phyloP scores from a whole-genome alignment of 164 flowering plant genomes.

The Warburgia ugandensis region DNA sequence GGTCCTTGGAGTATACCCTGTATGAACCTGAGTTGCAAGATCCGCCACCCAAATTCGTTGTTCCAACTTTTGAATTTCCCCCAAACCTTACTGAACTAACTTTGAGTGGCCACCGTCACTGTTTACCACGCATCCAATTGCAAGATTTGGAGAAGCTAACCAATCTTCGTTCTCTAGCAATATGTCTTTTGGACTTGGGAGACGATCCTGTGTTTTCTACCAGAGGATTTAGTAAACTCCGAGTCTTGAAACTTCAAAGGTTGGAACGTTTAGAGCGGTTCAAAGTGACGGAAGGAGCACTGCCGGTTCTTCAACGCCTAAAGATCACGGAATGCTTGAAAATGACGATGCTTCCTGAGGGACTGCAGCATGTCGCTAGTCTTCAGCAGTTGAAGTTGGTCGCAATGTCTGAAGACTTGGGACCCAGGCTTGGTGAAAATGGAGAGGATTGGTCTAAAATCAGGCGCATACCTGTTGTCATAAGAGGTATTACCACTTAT shows the following conservation, averaged over 20 bases:
- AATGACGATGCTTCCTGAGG: conserved; percentile 22
- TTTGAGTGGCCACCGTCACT: background rate
- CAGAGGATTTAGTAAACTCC: conserved; percentile 16
- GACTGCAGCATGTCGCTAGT: conserved; percentile 14
- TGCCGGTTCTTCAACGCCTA: conserved; percentile 18
- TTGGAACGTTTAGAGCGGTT: conserved; percentile 17
- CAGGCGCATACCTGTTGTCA: conserved; percentile 8
- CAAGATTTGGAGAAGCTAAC: background rate
- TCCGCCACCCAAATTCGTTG: too few relatives aligned
- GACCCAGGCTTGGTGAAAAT: background rate
- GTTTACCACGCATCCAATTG: background rate
- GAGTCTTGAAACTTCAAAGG: background rate
- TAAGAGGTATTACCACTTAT: too few relatives aligned
- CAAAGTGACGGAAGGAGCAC: conserved; percentile 20
- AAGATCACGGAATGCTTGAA: background rate
- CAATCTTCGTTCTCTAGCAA: background rate
- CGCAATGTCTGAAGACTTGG: conserved; percentile 8
- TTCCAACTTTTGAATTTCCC: too few relatives aligned
- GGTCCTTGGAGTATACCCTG: too few relatives aligned
- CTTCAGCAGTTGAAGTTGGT: conserved; percentile 14
- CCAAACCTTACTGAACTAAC: background rate
- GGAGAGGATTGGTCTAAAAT: conserved; percentile 12
- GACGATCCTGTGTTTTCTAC: background rate
- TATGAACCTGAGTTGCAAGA: too few relatives aligned
- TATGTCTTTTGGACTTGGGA: conserved; percentile 3